A percentile compares a stretch with the other conserved stretches of the same genome.
phyloP scores from a whole-genome alignment of 306 rosid genomes.

The Prinsepia uniflora region DNA sequence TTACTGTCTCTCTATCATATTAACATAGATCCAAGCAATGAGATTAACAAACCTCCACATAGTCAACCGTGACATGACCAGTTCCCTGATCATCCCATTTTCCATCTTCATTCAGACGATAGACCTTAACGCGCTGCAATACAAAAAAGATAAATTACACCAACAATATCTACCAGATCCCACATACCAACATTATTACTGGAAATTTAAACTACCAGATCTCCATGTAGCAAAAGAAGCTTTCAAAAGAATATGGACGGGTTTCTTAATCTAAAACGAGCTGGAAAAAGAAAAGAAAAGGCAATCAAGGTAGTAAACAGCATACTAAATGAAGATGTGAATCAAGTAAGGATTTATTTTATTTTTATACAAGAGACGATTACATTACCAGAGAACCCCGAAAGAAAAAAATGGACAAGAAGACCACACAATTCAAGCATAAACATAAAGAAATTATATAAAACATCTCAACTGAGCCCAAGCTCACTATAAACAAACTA shows the following conservation, averaged over 20 bases:
- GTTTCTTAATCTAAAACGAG: background rate
- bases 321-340: background rate
- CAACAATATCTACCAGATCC: background rate
- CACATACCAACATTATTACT: background rate
- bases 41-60: conserved; percentile 66
- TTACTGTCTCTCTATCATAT: conserved; percentile 7
- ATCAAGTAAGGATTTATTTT: background rate
- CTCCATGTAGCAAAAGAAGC: background rate
- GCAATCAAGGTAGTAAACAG: background rate
- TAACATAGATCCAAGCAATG: conserved; percentile 12
- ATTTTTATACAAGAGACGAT: no score
- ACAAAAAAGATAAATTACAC: conserved; percentile 3
- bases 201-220: background rate
- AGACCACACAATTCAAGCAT: no score
- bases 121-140: conserved; percentile 94
- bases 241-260: background rate
- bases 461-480: no score
- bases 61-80: conserved; percentile 86
- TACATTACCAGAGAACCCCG: no score
- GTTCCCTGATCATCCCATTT: conserved; percentile 99
- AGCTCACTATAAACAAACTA: no score
- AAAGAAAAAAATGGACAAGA: no score
- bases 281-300: background rate
- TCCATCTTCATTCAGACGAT: conserved; percentile 87
- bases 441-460: no score